A percentile compares a stretch with the other conserved stretches of the same genome.
Conservation (phyloP, 257 asterid species). For the Oldenlandia corymbosa region DNA sequence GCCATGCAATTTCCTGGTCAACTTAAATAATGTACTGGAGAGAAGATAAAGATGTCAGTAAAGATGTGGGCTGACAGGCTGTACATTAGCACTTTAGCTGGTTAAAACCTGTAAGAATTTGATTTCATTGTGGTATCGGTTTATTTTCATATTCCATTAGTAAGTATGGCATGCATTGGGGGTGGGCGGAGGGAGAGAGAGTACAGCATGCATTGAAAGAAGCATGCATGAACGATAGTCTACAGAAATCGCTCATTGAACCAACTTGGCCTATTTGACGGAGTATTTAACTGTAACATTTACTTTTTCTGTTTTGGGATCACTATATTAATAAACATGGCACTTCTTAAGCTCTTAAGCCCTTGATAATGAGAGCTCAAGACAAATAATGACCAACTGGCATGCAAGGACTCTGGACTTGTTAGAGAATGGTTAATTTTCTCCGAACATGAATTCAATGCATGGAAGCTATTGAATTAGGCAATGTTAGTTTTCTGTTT, state of each 20-base stretch:
- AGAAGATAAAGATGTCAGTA: constrained; percentile 1
- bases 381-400: background rate
- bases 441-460: background rate
- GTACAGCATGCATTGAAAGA: background rate
- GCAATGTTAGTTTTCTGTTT: too few species aligned
- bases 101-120: background rate
- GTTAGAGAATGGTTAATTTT: background rate
- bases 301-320: background rate
- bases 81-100: background rate
- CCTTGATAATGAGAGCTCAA: background rate
- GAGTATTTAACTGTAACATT: background rate
- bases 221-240: background rate
- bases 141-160: background rate
- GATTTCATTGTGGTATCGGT: background rate
- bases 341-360: background rate
- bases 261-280: background rate
- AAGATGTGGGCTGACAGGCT: too few species aligned
- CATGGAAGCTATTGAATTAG: too few species aligned
- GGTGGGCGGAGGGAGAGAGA: too few species aligned
- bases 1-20: background rate
- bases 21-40: background rate
- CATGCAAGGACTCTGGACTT: background rate
- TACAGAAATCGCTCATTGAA: background rate
- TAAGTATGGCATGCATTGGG: background rate
- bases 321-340: background rate